phyloP scores from a whole-genome alignment of 2,329 filamentous ascomycete species.

The Ceratocystiopsis minuta region DNA sequence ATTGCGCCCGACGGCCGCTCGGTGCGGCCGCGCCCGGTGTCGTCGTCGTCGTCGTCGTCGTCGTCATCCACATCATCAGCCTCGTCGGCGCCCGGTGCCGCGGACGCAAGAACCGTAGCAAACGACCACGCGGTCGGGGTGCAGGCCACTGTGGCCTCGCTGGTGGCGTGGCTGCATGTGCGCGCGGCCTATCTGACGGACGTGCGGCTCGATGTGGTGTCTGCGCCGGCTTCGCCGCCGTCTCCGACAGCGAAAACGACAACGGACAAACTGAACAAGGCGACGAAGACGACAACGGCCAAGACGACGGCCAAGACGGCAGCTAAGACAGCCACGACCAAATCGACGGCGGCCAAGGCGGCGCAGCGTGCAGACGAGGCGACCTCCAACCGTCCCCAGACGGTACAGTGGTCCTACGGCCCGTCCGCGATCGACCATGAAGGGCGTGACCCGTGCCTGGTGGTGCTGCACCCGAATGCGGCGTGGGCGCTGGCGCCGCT shows the following conservation, averaged over 20 bases:
- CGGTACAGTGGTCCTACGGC: neutral
- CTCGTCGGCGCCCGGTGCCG: no score
- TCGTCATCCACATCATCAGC: no score
- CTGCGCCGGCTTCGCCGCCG: conserved; percentile 1
- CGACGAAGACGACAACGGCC: neutral
- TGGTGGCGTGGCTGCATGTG: conserved; percentile 11
- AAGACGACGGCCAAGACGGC: neutral
- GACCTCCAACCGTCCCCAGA: no score
- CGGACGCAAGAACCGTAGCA: no score
- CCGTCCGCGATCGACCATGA: conserved; percentile 7
- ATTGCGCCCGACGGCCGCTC: conserved; percentile 1
- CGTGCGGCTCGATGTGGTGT: neutral
- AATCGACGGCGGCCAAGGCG: no score
- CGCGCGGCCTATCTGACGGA: conserved; percentile 7
- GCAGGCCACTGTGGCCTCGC: conserved; percentile 8
- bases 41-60: no score
- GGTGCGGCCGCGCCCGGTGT: conserved; percentile 1
- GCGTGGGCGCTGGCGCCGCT: no score
- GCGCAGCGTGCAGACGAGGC: no score
- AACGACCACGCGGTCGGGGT: conserved; percentile 6
- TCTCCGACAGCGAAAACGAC: neutral
- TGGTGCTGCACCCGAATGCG: conserved; percentile 8
- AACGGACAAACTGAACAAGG: neutral
- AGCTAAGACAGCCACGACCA: no score
- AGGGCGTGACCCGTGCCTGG: conserved; percentile 8